Percentiles rank a stretch among this genome's conserved stretches.
Conservation (phyloP, 164 flowering plant species). For the Saururus chinensis region DNA sequence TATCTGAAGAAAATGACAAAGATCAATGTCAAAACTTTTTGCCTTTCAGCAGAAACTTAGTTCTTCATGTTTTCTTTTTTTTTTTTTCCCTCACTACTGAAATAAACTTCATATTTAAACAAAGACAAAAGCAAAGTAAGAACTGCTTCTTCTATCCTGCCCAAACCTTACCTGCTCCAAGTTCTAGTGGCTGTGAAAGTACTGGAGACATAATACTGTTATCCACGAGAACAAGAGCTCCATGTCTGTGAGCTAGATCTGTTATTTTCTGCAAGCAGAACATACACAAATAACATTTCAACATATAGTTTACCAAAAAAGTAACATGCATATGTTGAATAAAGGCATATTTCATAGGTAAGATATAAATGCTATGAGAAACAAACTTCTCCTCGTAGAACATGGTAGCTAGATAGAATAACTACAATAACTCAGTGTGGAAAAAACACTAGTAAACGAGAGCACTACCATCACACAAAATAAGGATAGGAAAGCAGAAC, state of each 20-base stretch:
- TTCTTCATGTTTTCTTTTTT: too few relatives aligned
- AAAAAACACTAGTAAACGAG: background rate
- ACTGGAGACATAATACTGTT: slow-evolving; percentile 99
- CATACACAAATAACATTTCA: slow-evolving; percentile 1
- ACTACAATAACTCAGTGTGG: background rate
- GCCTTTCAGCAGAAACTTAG: too few relatives aligned
- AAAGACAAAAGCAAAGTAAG: background rate
- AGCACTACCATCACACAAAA: too few relatives aligned
- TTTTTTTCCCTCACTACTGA: background rate
- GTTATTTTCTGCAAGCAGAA: slow-evolving; percentile 57
- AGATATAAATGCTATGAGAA: background rate
- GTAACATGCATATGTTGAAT: too few relatives aligned
- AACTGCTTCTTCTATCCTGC: background rate
- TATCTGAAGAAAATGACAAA: slow-evolving; percentile 38
- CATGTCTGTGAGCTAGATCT: slow-evolving; percentile 70
- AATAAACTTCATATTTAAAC: background rate
- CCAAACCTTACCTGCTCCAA: slow-evolving; percentile 75
- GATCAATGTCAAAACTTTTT: background rate
- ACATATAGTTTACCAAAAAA: background rate
- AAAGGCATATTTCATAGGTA: background rate
- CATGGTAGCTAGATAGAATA: background rate
- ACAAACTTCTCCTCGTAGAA: background rate
- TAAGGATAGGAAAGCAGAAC: too few relatives aligned
- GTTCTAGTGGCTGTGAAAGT: slow-evolving; percentile 73
- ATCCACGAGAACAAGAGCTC: slow-evolving; percentile 85